Percentiles rank a stretch among this genome's conserved stretches.
phyloP scores from a whole-genome alignment of 1,284 basidiomycete genomes.

The Tylopilus orsonianus region DNA sequence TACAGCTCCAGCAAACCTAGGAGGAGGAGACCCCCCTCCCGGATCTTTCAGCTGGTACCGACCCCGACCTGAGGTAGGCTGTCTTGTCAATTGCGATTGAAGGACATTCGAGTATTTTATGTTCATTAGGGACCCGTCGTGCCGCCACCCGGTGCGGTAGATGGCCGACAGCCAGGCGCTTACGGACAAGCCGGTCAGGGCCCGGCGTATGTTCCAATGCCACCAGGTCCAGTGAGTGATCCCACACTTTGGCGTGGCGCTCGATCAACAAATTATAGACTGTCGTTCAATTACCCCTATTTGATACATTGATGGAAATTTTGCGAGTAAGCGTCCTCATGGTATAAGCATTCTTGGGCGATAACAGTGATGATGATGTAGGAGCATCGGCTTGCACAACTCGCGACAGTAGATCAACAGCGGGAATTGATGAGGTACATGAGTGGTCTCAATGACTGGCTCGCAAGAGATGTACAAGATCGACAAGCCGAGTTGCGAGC shows the following conservation, averaged over 20 bases:
- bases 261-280: slow-evolving; percentile 38
- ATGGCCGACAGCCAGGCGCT: slow-evolving; percentile 16
- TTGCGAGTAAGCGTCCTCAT: slow-evolving; percentile 48
- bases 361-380: slow-evolving; percentile 34
- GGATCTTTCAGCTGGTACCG: slow-evolving; percentile 28
- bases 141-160: slow-evolving; percentile 30
- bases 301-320: slow-evolving; percentile 57
- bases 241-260: slow-evolving; percentile 4
- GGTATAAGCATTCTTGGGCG: not conserved
- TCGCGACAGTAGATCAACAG: slow-evolving; percentile 73
- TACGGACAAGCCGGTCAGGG: slow-evolving; percentile 13
- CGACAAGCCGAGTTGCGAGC: slow-evolving; percentile 69
- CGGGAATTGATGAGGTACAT: slow-evolving; percentile 77
- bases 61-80: slow-evolving; percentile 19
- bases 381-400: slow-evolving; percentile 72
- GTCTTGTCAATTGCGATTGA: not conserved
- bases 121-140: slow-evolving; percentile 20
- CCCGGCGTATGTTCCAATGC: slow-evolving; percentile 34
- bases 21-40: slow-evolving; percentile 12
- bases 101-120: not conserved
- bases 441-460: slow-evolving; percentile 68
- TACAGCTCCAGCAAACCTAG: slow-evolving; percentile 26
- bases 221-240: slow-evolving; percentile 32
- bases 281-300: slow-evolving; percentile 57
- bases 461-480: slow-evolving; percentile 70